A percentile compares a stretch with the other conserved stretches of the same genome.
phyloP scores from a whole-genome alignment of 129 eudicot species.

The Smallanthus sonchifolius region DNA sequence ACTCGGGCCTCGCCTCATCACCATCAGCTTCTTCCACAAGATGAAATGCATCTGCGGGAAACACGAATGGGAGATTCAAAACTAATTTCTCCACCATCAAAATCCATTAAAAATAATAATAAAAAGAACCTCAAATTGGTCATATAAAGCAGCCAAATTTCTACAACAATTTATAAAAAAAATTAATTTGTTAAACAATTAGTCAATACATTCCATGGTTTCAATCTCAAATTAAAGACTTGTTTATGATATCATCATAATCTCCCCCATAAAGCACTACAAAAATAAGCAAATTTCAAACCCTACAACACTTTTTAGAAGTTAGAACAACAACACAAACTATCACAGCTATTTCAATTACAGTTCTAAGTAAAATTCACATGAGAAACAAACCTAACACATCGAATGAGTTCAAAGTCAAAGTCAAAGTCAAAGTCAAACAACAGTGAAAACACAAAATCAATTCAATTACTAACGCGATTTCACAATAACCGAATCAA shows the following conservation, averaged over 20 bases:
- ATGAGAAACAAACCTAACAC: neutral
- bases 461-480: neutral
- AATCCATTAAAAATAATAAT: neutral
- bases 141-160: conserved; percentile 8
- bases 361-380: neutral
- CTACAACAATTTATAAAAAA: neutral
- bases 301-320: neutral
- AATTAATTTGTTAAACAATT: neutral
- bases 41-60: conserved; percentile 45
- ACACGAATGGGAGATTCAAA: conserved; percentile 10
- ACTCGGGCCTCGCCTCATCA: conserved; percentile 63
- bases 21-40: conserved; percentile 61
- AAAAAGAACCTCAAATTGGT: neutral
- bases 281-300: neutral
- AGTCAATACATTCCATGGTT: neutral
- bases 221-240: neutral
- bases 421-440: neutral
- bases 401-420: neutral
- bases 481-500: neutral
- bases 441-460: neutral
- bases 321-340: neutral
- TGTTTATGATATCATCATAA: neutral
- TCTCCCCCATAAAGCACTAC: neutral
- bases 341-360: neutral
- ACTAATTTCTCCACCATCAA: neutral